Percentiles rank a stretch among this genome's conserved stretches.
These are phyloP conservation scores for Pinus tabuliformis DNA, from an alignment of 75 land plant genomes.

Conservation along the genomic window DNA sequence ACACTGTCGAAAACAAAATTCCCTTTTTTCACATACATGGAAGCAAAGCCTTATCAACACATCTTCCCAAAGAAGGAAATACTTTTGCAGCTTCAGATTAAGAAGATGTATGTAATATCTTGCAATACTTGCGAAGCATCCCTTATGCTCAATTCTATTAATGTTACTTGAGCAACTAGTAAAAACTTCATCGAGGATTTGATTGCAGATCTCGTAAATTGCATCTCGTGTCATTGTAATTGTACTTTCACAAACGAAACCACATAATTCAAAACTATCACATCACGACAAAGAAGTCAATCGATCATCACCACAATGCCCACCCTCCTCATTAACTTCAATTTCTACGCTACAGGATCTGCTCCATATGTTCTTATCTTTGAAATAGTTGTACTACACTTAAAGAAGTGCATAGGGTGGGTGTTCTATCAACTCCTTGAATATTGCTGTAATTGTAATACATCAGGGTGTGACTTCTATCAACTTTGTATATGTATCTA, in stretches of 20 bases:
- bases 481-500: too few species aligned
- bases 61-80: slow-evolving; percentile 51
- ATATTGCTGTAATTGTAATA: too few species aligned
- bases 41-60: slow-evolving; percentile 40
- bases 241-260: slow-evolving; percentile 42
- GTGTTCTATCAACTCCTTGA: too few species aligned
- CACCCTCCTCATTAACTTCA: slow-evolving; percentile 9
- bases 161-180: background rate
- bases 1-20: background rate
- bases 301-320: slow-evolving; percentile 17
- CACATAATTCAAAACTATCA: slow-evolving; percentile 38
- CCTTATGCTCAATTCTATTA: slow-evolving; percentile 9
- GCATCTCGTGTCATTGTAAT: slow-evolving; percentile 34
- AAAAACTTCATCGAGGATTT: slow-evolving; percentile 6
- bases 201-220: slow-evolving; percentile 24
- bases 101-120: slow-evolving; percentile 44
- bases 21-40: background rate
- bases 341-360: background rate
- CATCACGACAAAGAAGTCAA: slow-evolving; percentile 33
- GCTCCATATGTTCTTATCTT: too few species aligned
- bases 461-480: too few species aligned
- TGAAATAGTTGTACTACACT: too few species aligned
- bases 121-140: slow-evolving; percentile 24
- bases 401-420: too few species aligned
- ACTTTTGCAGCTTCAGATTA: slow-evolving; percentile 13